Conservation (phyloP, 306 rosid genomes). For the Medicago ruthenica region DNA sequence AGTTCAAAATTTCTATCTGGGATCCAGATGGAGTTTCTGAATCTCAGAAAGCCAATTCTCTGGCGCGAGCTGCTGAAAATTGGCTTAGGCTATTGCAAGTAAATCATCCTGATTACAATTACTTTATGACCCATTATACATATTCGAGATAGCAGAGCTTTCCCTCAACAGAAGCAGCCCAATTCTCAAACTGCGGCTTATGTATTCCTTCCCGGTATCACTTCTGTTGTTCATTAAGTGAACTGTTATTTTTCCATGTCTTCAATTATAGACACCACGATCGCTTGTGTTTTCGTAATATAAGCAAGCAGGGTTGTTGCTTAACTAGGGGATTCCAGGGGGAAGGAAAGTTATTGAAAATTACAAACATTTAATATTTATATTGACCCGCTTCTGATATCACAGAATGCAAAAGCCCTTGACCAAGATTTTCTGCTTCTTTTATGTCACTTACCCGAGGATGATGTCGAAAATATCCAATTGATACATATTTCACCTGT, state of each 20-base stretch:
- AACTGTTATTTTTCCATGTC: constrained; percentile 38
- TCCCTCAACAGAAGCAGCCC: constrained; percentile 43
- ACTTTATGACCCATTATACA: constrained; percentile 61
- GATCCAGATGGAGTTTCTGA: constrained; percentile 64
- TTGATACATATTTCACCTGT: constrained; percentile 7
- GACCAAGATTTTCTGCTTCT: constrained; percentile 36
- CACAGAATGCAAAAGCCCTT: constrained; percentile 35
- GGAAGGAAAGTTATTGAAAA: constrained; percentile 35
- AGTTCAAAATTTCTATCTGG: constrained; percentile 78
- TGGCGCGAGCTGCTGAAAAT: constrained; percentile 69
- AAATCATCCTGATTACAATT: constrained; percentile 80
- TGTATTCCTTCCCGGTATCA: constrained; percentile 36
- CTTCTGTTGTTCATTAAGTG: constrained; percentile 41
- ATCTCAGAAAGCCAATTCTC: constrained; percentile 66
- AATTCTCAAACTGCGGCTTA: constrained; percentile 19
- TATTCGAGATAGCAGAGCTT: constrained; percentile 53
- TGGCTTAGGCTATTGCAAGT: constrained; percentile 74
- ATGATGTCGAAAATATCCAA: constrained; percentile 36
- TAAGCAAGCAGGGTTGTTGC: constrained; percentile 34
- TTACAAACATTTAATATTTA: constrained; percentile 31
- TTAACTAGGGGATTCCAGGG: constrained; percentile 29
- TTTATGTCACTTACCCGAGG: constrained; percentile 26
- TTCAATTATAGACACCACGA: constrained; percentile 18
- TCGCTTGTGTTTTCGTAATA: constrained; percentile 33
- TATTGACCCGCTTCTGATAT: constrained; percentile 41